Evolutionary conservation across 2,329 filamentous ascomycete species (phyloP).

Genomic region (Cladophialophora bantiana): DNA sequence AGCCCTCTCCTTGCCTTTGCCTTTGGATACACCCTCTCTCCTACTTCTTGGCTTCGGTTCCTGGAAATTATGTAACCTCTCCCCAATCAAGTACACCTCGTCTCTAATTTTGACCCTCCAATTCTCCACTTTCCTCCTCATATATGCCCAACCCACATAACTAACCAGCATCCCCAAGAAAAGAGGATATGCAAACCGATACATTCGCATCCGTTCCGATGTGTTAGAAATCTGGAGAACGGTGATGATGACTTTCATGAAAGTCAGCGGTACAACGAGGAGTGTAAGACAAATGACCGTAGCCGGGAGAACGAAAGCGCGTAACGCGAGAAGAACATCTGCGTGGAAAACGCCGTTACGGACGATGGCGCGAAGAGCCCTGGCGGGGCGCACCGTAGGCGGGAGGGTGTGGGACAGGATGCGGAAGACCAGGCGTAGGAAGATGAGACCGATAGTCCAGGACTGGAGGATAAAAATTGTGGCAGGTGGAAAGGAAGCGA

Average conservation of each 20-base stretch:
- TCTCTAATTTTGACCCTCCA: constrained; percentile 88
- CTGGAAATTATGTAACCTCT: constrained; percentile 93
- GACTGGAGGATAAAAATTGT: constrained; percentile 88
- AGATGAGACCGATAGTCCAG: constrained; percentile 92
- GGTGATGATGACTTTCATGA: constrained; percentile 50
- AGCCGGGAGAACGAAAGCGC: constrained; percentile 83
- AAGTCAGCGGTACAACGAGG: constrained; percentile 71
- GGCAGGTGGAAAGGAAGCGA: constrained; percentile 47
- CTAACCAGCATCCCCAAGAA: constrained; percentile 56
- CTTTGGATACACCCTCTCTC: neutral
- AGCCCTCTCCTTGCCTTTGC: constrained; percentile 24
- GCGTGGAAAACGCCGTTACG: constrained; percentile 79
- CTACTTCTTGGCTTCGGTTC: constrained; percentile 48
- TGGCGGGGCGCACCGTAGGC: constrained; percentile 67
- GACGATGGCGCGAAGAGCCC: constrained; percentile 76
- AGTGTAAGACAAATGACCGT: constrained; percentile 67
- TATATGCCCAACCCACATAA: constrained; percentile 40
- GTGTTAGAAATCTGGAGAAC: constrained; percentile 16
- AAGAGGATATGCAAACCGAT: constrained; percentile 77
- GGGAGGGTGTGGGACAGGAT: constrained; percentile 59
- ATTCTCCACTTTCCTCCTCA: constrained; percentile 65
- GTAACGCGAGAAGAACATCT: constrained; percentile 78
- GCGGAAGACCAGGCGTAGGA: constrained; percentile 77
- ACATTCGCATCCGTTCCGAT: constrained; percentile 54
- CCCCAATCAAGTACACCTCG: constrained; percentile 95